phyloP scores from a whole-genome alignment of 495 filamentous ascomycete species.

The Neurospora cerealis region DNA sequence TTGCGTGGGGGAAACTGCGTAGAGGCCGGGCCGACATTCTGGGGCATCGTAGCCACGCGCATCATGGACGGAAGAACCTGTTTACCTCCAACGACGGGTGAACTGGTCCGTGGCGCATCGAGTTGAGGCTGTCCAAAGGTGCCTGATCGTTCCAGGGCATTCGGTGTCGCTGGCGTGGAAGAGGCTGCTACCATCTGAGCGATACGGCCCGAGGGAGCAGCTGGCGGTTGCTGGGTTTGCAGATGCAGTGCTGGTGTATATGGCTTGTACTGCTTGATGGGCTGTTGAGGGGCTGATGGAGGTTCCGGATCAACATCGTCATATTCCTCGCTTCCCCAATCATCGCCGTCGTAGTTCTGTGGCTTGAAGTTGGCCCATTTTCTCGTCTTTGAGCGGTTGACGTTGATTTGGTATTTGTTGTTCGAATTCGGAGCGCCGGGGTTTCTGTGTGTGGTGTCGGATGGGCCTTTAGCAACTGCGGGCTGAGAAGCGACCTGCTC shows the following conservation, averaged over 20 bases:
- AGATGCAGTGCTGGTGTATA: conserved; percentile 11
- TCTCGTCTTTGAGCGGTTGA: conserved; percentile 83
- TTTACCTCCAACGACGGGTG: neutral
- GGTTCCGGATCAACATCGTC: conserved; percentile 45
- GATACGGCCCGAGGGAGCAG: neutral
- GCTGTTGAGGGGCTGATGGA: conserved; percentile 29
- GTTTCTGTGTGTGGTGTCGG: conserved; percentile 15
- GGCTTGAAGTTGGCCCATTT: conserved; percentile 91
- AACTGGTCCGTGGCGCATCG: neutral
- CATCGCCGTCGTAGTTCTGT: conserved; percentile 82
- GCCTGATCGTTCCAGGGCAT: neutral
- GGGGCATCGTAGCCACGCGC: conserved; percentile 10
- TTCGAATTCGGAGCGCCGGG: conserved; percentile 16
- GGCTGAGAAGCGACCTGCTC: neutral
- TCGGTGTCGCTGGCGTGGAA: neutral
- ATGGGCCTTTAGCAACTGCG: neutral
- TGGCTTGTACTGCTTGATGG: conserved; percentile 15
- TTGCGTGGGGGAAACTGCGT: conserved; percentile 46
- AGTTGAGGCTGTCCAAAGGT: neutral
- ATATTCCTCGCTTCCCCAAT: conserved; percentile 83
- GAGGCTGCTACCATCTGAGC: neutral
- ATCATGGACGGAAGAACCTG: neutral
- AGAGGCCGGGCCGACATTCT: conserved; percentile 15
- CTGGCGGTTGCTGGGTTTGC: conserved; percentile 9
- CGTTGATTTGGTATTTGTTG: conserved; percentile 53